phyloP scores from a whole-genome alignment of 306 rosid genomes.

The Castanea crenata region DNA sequence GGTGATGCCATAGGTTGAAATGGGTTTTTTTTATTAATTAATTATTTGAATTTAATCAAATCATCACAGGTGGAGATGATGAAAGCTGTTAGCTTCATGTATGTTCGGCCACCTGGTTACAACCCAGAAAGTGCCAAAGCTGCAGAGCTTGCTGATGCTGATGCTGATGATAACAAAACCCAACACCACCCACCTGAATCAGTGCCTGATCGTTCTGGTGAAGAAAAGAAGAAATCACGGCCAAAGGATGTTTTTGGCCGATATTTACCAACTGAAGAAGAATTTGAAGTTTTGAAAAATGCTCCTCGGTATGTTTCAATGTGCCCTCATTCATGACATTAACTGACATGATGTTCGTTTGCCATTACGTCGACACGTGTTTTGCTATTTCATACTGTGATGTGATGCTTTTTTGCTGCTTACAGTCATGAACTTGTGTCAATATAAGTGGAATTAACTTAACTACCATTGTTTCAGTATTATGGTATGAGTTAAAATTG shows the following conservation, averaged over 20 bases:
- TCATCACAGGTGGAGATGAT: constrained; percentile 69
- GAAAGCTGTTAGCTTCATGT: constrained; percentile 99
- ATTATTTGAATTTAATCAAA: too few relatives aligned
- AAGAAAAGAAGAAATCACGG: constrained; percentile 70
- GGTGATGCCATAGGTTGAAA: too few relatives aligned
- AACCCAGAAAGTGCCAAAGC: constrained; percentile 93
- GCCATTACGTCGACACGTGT: not conserved
- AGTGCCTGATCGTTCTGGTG: constrained; percentile 26
- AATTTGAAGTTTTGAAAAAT: constrained; percentile 78
- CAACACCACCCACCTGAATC: constrained; percentile 39
- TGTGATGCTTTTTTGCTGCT: not conserved
- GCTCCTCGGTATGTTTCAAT: constrained; percentile 72
- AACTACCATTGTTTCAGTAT: not conserved
- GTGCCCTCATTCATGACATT: not conserved
- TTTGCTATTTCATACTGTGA: not conserved
- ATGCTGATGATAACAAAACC: constrained; percentile 50
- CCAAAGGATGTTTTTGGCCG: constrained; percentile 98
- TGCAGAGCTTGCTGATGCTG: constrained; percentile 63
- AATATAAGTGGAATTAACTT: not conserved
- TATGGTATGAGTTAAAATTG: not conserved
- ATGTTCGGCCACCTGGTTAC: constrained; percentile 97
- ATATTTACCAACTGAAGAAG: constrained; percentile 84
- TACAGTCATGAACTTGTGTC: not conserved
- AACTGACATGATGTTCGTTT: not conserved
- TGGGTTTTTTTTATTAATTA: too few relatives aligned